Conservation (phyloP, 2,329 filamentous ascomycete genomes). For the Ceratocystis destructans region DNA sequence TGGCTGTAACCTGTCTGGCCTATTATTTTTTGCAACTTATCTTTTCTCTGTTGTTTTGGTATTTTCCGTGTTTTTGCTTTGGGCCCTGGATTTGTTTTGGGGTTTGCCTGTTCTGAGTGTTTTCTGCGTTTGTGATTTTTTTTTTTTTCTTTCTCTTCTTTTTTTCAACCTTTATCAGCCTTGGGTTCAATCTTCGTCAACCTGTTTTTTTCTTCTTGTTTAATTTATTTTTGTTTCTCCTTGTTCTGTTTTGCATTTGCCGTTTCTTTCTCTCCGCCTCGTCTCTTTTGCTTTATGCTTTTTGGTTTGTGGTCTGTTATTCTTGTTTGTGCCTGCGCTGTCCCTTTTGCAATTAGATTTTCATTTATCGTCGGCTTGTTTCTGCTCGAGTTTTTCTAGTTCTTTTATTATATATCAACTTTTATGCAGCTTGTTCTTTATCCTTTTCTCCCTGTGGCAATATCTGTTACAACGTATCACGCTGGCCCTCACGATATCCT, state of each 20-base stretch:
- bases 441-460: neutral
- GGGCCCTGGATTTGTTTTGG: slow-evolving; percentile 23
- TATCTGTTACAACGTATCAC: neutral
- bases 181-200: slow-evolving; percentile 26
- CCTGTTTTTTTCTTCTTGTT: slow-evolving; percentile 23
- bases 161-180: slow-evolving; percentile 21
- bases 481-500: neutral
- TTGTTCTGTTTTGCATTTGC: slow-evolving; percentile 29
- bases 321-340: neutral
- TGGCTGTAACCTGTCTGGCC: neutral
- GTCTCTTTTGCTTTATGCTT: slow-evolving; percentile 24
- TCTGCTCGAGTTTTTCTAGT: slow-evolving; percentile 21
- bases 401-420: slow-evolving; percentile 7
- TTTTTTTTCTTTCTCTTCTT: slow-evolving; percentile 23
- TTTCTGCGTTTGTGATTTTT: slow-evolving; percentile 21
- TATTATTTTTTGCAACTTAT: slow-evolving; percentile 19
- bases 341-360: slow-evolving; percentile 16
- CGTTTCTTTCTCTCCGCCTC: slow-evolving; percentile 22
- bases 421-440: neutral
- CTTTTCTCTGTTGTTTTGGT: slow-evolving; percentile 22
- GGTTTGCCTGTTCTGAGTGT: slow-evolving; percentile 13
- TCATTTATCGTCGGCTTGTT: slow-evolving; percentile 21
- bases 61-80: slow-evolving; percentile 27
- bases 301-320: slow-evolving; percentile 27
- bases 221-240: slow-evolving; percentile 29